phyloP scores from a whole-genome alignment of 177 flowering plant genomes.

The Vitis hybrid region DNA sequence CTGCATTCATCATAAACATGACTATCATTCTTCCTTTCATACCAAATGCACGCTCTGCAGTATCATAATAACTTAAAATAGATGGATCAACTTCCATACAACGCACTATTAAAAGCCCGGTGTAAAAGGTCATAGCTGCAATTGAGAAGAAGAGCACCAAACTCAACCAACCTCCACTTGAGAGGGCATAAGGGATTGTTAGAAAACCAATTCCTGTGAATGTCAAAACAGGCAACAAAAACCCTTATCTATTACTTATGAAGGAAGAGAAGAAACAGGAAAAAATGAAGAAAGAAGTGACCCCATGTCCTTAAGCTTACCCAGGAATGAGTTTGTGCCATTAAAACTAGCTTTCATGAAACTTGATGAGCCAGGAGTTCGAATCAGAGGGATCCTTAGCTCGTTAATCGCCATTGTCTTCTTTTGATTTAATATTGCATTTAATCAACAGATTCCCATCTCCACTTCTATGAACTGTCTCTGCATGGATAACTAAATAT shows the following conservation, averaged over 20 bases:
- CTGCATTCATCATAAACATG: slow-evolving; percentile 26
- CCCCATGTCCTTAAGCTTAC: background rate
- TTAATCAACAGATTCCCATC: too few species aligned
- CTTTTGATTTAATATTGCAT: background rate
- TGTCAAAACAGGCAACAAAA: too few species aligned
- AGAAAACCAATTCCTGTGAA: slow-evolving; percentile 35
- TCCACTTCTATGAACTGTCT: too few species aligned
- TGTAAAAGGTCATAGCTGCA: slow-evolving; percentile 27
- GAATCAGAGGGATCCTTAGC: slow-evolving; percentile 9
- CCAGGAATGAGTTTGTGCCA: slow-evolving; percentile 17
- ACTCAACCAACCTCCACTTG: slow-evolving; percentile 47
- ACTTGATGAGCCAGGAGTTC: slow-evolving; percentile 3
- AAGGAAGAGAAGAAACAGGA: too few species aligned
- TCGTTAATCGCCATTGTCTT: background rate
- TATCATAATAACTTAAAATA: slow-evolving; percentile 35
- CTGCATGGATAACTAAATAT: too few species aligned
- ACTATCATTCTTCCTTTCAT: slow-evolving; percentile 27
- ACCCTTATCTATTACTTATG: too few species aligned
- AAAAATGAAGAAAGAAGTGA: too few species aligned
- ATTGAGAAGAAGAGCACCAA: slow-evolving; percentile 26
- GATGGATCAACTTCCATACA: slow-evolving; percentile 36
- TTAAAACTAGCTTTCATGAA: slow-evolving; percentile 17
- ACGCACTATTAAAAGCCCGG: slow-evolving; percentile 29
- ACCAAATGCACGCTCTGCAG: slow-evolving; percentile 40
- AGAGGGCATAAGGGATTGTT: slow-evolving; percentile 36